Percentiles rank a stretch among this genome's conserved stretches.
phyloP scores from a whole-genome alignment of 371 early-diverging fungal genomes.

The Syncephalastrum monosporum region DNA sequence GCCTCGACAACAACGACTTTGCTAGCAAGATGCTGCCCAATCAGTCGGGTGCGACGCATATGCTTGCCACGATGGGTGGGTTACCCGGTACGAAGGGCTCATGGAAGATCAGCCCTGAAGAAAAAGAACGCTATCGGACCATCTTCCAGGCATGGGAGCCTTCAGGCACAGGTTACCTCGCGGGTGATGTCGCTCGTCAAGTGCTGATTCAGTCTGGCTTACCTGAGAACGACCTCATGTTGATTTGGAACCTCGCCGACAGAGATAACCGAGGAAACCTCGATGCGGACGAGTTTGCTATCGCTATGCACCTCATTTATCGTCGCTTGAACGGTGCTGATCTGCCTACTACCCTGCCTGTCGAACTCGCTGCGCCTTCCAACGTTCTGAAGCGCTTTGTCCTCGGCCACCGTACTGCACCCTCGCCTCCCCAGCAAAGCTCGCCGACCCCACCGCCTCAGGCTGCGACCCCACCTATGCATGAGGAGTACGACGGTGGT shows the following conservation, averaged over 20 bases:
- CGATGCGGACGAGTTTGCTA: constrained; percentile 51
- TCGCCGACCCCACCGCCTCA: constrained; percentile 3
- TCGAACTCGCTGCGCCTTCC: constrained; percentile 80
- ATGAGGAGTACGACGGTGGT: constrained; percentile 25
- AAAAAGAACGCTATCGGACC: constrained; percentile 77
- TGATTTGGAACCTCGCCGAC: constrained; percentile 53
- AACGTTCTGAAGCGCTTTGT: constrained; percentile 61
- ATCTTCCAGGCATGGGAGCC: constrained; percentile 88
- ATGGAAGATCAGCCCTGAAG: constrained; percentile 83
- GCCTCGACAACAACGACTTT: constrained; percentile 44
- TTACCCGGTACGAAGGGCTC: constrained; percentile 25
- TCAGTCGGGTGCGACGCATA: constrained; percentile 28
- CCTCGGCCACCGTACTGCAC: constrained; percentile 32
- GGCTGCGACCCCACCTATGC: constrained; percentile 9
- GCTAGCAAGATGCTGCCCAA: constrained; percentile 55
- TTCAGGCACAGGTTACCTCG: constrained; percentile 73
- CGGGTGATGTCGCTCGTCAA: constrained; percentile 80
- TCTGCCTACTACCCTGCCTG: constrained; percentile 75
- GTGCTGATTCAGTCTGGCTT: constrained; percentile 62
- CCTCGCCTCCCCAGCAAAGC: constrained; percentile 10
- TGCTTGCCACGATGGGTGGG: constrained; percentile 28
- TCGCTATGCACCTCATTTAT: constrained; percentile 63
- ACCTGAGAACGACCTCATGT: constrained; percentile 36
- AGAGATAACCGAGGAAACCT: constrained; percentile 44
- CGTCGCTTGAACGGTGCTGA: constrained; percentile 74